Conservation (phyloP, 805 yeast genomes). For the Cyberlindnera bimundalis region DNA sequence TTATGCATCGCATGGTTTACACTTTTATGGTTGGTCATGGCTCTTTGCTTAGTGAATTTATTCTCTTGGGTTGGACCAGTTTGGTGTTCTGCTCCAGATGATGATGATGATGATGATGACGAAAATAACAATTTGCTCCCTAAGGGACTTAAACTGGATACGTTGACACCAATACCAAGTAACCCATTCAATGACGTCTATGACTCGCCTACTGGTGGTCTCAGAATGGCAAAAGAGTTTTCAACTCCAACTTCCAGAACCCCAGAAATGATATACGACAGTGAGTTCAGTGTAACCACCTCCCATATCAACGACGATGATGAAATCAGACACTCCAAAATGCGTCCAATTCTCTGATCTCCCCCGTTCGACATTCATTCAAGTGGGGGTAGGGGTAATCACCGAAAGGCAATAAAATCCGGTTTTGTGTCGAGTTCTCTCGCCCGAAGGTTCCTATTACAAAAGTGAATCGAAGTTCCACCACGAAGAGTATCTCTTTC, state of each 20-base stretch:
- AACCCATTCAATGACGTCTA: slow-evolving; percentile 3
- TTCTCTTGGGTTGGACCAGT: slow-evolving; percentile 39
- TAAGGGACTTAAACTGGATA: not conserved
- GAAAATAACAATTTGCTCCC: slow-evolving; percentile 4
- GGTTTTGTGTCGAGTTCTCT: slow-evolving; percentile 5
- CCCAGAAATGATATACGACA: not conserved
- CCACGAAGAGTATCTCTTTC: too few species aligned
- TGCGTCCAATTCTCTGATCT: slow-evolving; percentile 7
- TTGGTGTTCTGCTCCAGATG: slow-evolving; percentile 53
- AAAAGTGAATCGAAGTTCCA: too few species aligned
- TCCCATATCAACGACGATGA: not conserved
- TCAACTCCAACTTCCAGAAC: not conserved
- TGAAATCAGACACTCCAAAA: not conserved
- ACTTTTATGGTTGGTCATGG: slow-evolving; percentile 38
- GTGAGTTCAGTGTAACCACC: not conserved
- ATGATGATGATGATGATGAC: slow-evolving; percentile 6
- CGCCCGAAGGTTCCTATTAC: too few species aligned
- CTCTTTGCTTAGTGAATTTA: slow-evolving; percentile 18
- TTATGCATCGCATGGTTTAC: slow-evolving; percentile 41
- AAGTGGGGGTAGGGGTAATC: too few species aligned
- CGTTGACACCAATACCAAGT: not conserved
- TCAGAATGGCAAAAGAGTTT: not conserved
- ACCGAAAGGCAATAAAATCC: too few species aligned
- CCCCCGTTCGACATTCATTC: too few species aligned
- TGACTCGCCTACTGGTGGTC: not conserved